These are phyloP conservation scores for Prunus padus DNA, from an alignment of 306 rosid species.

Conservation along the genomic window DNA sequence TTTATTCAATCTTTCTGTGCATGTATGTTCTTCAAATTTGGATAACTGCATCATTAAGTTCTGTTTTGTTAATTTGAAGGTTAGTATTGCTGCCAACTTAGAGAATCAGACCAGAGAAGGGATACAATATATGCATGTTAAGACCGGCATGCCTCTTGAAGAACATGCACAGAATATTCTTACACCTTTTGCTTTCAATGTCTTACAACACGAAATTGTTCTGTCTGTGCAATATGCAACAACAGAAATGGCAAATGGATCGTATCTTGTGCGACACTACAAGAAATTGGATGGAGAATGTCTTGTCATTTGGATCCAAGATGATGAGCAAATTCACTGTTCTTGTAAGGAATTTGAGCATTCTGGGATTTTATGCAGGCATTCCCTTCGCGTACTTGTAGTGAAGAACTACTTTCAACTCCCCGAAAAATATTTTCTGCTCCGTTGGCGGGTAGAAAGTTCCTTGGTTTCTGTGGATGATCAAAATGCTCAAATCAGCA, in stretches of 20 bases:
- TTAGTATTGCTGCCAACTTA: conserved; percentile 30
- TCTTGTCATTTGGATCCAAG: conserved; percentile 52
- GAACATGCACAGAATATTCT: conserved; percentile 56
- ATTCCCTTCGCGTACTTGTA: conserved; percentile 49
- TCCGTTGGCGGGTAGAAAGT: conserved; percentile 52
- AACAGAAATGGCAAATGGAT: conserved; percentile 53
- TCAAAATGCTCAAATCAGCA: conserved; percentile 31
- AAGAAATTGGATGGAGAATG: conserved; percentile 58
- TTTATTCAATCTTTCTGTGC: not conserved
- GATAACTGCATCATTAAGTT: not conserved
- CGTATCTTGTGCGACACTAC: conserved; percentile 53
- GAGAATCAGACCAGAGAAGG: conserved; percentile 37
- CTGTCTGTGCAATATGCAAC: conserved; percentile 46
- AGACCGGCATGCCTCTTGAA: conserved; percentile 68
- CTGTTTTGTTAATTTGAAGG: conserved; percentile 33
- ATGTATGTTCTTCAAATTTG: not conserved
- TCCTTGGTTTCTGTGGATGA: conserved; percentile 30
- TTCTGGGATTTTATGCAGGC: conserved; percentile 64
- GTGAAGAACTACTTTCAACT: conserved; percentile 59
- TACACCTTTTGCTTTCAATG: conserved; percentile 58
- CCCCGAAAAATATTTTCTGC: conserved; percentile 53
- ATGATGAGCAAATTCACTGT: conserved; percentile 52
- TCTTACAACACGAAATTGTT: conserved; percentile 51
- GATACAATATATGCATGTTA: conserved; percentile 40
- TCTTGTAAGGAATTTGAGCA: conserved; percentile 69